phyloP scores from a whole-genome alignment of 116 monocot species.

The Trichopus zeylanicus region DNA sequence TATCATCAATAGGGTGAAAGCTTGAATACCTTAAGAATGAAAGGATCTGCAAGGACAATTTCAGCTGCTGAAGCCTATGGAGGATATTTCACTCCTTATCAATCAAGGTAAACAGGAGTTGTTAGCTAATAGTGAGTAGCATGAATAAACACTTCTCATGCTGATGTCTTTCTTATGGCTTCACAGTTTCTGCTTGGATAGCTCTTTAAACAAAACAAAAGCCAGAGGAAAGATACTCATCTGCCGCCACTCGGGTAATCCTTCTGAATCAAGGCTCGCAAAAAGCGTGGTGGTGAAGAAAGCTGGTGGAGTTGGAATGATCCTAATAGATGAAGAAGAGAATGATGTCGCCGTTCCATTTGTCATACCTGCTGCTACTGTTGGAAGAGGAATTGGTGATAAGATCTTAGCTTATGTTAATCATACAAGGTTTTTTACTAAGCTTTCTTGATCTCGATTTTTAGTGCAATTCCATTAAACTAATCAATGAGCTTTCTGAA shows the following conservation, averaged over 20 bases:
- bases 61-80: constrained; percentile 58
- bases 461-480: neutral
- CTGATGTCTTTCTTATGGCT: neutral
- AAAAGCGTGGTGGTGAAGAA: constrained; percentile 55
- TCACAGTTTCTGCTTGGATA: constrained; percentile 73
- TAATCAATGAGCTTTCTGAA: constrained; percentile 1
- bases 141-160: neutral
- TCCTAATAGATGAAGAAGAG: constrained; percentile 63
- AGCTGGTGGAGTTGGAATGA: constrained; percentile 83
- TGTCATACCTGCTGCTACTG: constrained; percentile 50
- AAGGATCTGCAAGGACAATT: constrained; percentile 33
- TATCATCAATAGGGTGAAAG: constrained; percentile 65
- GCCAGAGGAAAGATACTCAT: constrained; percentile 59
- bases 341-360: constrained; percentile 68
- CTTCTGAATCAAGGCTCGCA: constrained; percentile 57
- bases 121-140: neutral
- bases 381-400: constrained; percentile 43
- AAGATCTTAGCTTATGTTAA: constrained; percentile 59
- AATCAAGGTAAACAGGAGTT: constrained; percentile 59
- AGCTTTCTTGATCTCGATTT: neutral
- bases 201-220: constrained; percentile 71
- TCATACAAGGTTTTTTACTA: constrained; percentile 43
- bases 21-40: constrained; percentile 48
- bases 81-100: constrained; percentile 75
- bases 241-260: constrained; percentile 45